These are phyloP conservation scores for Penicillium waksmanii DNA, from an alignment of 495 filamentous ascomycete genomes.

Conservation along the genomic window DNA sequence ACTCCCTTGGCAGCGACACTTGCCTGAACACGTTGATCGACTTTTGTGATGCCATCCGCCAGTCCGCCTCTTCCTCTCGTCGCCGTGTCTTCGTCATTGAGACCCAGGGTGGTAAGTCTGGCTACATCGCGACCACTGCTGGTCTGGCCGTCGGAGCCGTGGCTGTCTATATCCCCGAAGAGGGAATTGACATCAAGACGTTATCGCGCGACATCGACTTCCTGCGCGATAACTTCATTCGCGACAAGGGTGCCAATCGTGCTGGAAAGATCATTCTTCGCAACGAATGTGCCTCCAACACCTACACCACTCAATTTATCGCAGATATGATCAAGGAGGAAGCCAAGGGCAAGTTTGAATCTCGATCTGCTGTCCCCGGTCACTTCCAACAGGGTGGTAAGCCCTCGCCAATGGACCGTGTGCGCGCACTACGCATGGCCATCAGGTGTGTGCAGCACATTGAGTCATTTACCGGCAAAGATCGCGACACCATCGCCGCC, in stretches of 20 bases:
- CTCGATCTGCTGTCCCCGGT: conserved; percentile 89
- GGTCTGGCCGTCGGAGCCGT: conserved; percentile 87
- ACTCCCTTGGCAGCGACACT: conserved; percentile 94
- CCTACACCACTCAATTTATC: conserved; percentile 90
- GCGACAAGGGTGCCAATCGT: conserved; percentile 86
- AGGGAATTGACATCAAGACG: conserved; percentile 94
- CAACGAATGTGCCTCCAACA: conserved; percentile 88
- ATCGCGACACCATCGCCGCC: conserved; percentile 66
- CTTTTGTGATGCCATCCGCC: conserved; percentile 97
- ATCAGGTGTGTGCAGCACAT: conserved; percentile 90
- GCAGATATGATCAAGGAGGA: conserved; percentile 96
- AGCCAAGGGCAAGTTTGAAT: conserved; percentile 88
- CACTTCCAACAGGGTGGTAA: conserved; percentile 97
- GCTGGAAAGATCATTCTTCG: conserved; percentile 93
- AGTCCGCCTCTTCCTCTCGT: conserved; percentile 90
- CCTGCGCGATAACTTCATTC: conserved; percentile 80
- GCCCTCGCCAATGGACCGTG: conserved; percentile 93
- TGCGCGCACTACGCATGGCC: conserved; percentile 86
- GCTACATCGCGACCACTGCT: conserved; percentile 90
- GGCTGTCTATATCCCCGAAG: conserved; percentile 97
- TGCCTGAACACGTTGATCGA: conserved; percentile 95
- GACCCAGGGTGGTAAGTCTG: conserved; percentile 92
- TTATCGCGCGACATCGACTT: conserved; percentile 88
- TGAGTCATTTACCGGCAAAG: conserved; percentile 70
- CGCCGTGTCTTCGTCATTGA: conserved; percentile 96